Evolutionary conservation across 176 grass and related monocot species (phyloP).

Genomic region (Cenchrus purpureus): DNA sequence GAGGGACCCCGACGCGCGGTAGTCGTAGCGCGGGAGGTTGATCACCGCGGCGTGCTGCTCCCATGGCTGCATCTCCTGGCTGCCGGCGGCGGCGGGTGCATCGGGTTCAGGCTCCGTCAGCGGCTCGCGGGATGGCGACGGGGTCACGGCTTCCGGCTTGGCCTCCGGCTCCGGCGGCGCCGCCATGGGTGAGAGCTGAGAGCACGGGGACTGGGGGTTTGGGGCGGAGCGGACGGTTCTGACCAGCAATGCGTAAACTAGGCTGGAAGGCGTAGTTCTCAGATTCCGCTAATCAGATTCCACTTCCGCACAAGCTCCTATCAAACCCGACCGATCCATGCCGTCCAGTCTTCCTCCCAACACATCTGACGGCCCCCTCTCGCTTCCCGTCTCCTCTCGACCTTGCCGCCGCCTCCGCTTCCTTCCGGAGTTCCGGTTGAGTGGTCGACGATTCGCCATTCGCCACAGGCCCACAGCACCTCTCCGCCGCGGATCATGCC

Average conservation of each 20-base stretch:
- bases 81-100: slow-evolving; percentile 10
- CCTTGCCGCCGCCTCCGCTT: no score
- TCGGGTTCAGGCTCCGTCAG: slow-evolving; percentile 15
- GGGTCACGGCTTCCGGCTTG: slow-evolving; percentile 9
- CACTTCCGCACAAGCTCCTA: not conserved
- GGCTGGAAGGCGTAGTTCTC: not conserved
- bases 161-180: slow-evolving; percentile 44
- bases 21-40: slow-evolving; percentile 92
- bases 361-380: not conserved
- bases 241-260: not conserved
- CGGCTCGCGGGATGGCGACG: slow-evolving; percentile 16
- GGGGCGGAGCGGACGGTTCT: not conserved
- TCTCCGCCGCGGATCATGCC: not conserved
- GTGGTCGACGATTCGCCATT: no score
- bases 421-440: not conserved
- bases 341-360: not conserved
- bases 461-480: no score
- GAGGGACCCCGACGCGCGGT: slow-evolving; percentile 72
- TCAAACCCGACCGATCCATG: not conserved
- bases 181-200: slow-evolving; percentile 38
- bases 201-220: not conserved
- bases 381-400: no score
- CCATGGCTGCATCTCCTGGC: slow-evolving; percentile 63
- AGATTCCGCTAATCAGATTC: not conserved
- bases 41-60: slow-evolving; percentile 90